Conservation (phyloP, 2,329 filamentous ascomycete genomes). For the Exophiala lecanii-corni region DNA sequence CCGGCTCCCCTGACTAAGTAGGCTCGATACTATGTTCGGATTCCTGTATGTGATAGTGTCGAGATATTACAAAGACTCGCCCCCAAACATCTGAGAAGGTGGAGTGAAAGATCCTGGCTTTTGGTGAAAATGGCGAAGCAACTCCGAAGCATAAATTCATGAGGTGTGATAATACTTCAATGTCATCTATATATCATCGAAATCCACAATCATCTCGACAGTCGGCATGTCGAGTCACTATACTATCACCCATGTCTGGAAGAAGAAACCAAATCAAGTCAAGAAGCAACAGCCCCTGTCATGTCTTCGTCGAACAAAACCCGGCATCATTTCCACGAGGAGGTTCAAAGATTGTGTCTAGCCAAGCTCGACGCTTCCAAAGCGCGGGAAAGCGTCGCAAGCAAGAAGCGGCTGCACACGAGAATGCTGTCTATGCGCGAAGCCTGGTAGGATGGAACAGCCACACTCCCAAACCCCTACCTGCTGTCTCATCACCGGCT, state of each 20-base stretch:
- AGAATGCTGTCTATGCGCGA: slow-evolving; percentile 12
- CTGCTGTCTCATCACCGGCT: background rate
- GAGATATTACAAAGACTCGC: slow-evolving; percentile 1
- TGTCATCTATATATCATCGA: background rate
- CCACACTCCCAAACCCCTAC: background rate
- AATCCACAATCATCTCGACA: background rate
- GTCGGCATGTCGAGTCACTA: background rate
- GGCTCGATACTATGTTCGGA: background rate
- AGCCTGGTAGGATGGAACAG: slow-evolving; percentile 15
- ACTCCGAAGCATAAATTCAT: too few relatives aligned
- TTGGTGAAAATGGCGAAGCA: too few relatives aligned
- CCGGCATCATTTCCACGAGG: slow-evolving; percentile 2
- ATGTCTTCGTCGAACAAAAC: slow-evolving; percentile 14
- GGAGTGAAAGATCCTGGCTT: too few relatives aligned
- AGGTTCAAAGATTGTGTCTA: slow-evolving; percentile 10
- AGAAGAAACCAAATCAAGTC: slow-evolving; percentile 2
- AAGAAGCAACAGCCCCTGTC: slow-evolving; percentile 6
- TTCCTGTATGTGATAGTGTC: background rate
- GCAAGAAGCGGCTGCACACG: slow-evolving; percentile 6
- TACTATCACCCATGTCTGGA: background rate
- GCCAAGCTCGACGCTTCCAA: slow-evolving; percentile 15
- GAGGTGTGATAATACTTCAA: background rate
- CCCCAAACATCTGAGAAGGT: background rate
- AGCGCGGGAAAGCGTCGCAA: slow-evolving; percentile 11
- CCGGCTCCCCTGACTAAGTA: too few relatives aligned